phyloP scores from a whole-genome alignment of 2,329 filamentous ascomycete genomes.

The Colletotrichum sp. region DNA sequence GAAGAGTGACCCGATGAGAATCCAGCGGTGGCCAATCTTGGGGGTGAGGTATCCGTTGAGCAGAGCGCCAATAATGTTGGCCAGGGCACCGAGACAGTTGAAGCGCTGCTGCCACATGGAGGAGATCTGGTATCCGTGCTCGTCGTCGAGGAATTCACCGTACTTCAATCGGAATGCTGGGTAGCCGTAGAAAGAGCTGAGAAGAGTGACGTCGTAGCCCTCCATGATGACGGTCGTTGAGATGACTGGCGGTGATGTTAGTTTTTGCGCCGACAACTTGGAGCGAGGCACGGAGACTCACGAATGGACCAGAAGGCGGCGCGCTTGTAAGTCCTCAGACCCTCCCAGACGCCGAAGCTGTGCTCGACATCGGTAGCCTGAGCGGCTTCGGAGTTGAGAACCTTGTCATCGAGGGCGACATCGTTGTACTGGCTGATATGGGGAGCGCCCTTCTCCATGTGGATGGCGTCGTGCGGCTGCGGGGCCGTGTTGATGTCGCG shows the following conservation, averaged over 20 bases:
- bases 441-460: constrained; percentile 33
- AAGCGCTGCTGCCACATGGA: constrained; percentile 58
- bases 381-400: constrained; percentile 39
- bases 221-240: constrained; percentile 57
- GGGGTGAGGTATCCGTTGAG: constrained; percentile 47
- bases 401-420: constrained; percentile 40
- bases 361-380: constrained; percentile 42
- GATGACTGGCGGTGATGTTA: constrained; percentile 33
- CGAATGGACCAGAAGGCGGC: constrained; percentile 45
- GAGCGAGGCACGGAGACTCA: constrained; percentile 24
- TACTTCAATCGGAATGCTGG: constrained; percentile 44
- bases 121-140: constrained; percentile 50
- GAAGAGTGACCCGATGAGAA: constrained; percentile 46
- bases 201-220: constrained; percentile 52
- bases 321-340: constrained; percentile 43
- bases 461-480: constrained; percentile 24
- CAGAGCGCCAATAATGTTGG: constrained; percentile 43
- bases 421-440: constrained; percentile 35
- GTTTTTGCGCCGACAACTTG: not conserved
- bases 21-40: constrained; percentile 47
- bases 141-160: constrained; percentile 36
- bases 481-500: constrained; percentile 9
- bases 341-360: constrained; percentile 37
- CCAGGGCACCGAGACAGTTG: constrained; percentile 37
- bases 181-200: constrained; percentile 53